A percentile compares a stretch with the other conserved stretches of the same genome.
These are phyloP conservation scores for Hansfordia pulvinata DNA, from an alignment of 2,329 filamentous ascomycete genomes.

Conservation along the genomic window DNA sequence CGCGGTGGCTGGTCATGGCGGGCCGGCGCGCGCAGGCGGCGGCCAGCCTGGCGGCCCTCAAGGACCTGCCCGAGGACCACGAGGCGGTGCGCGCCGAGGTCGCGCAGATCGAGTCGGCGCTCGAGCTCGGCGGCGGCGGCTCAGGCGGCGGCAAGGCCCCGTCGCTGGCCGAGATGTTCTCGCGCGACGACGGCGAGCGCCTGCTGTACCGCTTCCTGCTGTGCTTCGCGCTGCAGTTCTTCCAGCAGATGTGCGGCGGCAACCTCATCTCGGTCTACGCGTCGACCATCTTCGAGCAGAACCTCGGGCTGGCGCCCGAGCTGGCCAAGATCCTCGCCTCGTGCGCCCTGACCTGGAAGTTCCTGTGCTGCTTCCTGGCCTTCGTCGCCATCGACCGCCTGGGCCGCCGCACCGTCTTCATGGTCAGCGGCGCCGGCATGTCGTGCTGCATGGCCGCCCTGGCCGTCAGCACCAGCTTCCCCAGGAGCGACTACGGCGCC, in stretches of 20 bases:
- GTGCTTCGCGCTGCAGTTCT: slow-evolving; percentile 8
- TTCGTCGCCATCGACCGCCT: slow-evolving; percentile 21
- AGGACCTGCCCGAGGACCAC: slow-evolving; percentile 17
- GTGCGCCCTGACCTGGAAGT: slow-evolving; percentile 18
- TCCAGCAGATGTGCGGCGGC: slow-evolving; percentile 8
- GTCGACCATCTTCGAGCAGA: slow-evolving; percentile 10
- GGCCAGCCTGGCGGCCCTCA: slow-evolving; percentile 6
- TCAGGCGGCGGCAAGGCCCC: too few species aligned
- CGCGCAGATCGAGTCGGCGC: neutral
- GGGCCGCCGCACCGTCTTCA: slow-evolving; percentile 20
- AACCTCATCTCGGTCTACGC: slow-evolving; percentile 21
- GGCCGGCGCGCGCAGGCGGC: too few species aligned
- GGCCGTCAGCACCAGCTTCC: slow-evolving; percentile 4
- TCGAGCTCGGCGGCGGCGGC: too few species aligned
- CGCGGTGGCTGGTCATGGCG: too few species aligned
- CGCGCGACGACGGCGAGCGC: slow-evolving; percentile 4
- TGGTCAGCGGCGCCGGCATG: slow-evolving; percentile 8
- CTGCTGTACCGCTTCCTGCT: slow-evolving; percentile 1
- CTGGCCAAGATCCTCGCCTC: slow-evolving; percentile 19
- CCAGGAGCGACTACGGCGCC: slow-evolving; percentile 3
- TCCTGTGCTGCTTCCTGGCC: slow-evolving; percentile 24
- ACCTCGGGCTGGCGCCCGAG: slow-evolving; percentile 19
- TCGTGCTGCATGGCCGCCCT: slow-evolving; percentile 4
- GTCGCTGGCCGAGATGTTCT: neutral
- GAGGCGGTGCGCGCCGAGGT: too few species aligned